Evolutionary conservation across 805 yeast genomes (phyloP), one percentile per base, ranked within the genome.

Genomic region (Priceomyces castillae): DNA sequence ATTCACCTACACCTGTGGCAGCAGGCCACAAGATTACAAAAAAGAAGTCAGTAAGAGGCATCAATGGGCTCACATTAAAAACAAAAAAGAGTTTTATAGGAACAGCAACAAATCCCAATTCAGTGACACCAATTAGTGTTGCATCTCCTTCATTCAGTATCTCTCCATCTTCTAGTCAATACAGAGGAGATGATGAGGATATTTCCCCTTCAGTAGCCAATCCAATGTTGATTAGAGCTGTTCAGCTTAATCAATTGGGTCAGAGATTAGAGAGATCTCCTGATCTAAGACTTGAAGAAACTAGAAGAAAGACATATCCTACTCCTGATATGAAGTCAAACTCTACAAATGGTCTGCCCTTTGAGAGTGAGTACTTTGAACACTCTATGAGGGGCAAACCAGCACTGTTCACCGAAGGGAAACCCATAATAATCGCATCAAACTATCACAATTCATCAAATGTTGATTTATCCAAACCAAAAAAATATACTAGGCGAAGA

Each of bases 401-500:
- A 9, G 18, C 31, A n/a, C 40, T 37, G 40, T 37, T 37, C 31
- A 17, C 40, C 18, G 40, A 37, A 11, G 30, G 40, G 10, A 26
- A 15, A 11, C 48, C 18, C 35, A 11, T 37, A 11, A 14, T 17
- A 11, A 23, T 26, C 19, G 18, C 40, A 4, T 37, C 31, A 25
- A 23, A n/a, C 15, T 25, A 26, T 30, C 28, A 37, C 18, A 26
- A 37, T 11, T 37, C 40, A 3, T 23, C 40, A 11, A 37, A 37
- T 11, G 31, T 37, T 14, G 40, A 37, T 14, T 25, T 37, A 10
- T 37, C 40, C 7, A 49, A 55, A 37, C 56, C 62, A 7, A 69
- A 67, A 44, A 68, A 67, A 47, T 56, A 67, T 43, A 70, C 71
- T 12, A 54, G 76, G 28, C 58, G 69, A 43, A 62, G 73, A 42